phyloP scores from a whole-genome alignment of 495 filamentous ascomycete genomes.

The Aspergillus ostianus region DNA sequence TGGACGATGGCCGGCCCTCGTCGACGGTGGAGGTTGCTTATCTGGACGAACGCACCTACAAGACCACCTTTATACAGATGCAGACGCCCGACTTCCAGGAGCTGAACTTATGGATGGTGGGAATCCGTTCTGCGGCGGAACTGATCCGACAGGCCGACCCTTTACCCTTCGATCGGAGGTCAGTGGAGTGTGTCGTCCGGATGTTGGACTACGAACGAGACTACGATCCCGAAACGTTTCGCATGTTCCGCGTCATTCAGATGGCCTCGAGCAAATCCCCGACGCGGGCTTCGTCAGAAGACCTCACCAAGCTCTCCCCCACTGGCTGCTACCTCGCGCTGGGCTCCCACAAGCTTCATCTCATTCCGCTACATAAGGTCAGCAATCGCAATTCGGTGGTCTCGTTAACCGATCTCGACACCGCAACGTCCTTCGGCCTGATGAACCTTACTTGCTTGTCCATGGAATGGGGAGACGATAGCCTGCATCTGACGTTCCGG shows the following conservation, averaged over 20 bases:
- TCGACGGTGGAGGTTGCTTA: slow-evolving; percentile 77
- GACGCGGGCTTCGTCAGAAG: slow-evolving; percentile 68
- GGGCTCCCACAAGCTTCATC: slow-evolving; percentile 76
- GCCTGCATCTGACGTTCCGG: slow-evolving; percentile 82
- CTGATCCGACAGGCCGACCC: slow-evolving; percentile 52
- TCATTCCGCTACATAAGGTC: slow-evolving; percentile 69
- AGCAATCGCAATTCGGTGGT: slow-evolving; percentile 55
- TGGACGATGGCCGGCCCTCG: slow-evolving; percentile 76
- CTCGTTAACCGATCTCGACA: slow-evolving; percentile 48
- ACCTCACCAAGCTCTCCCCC: slow-evolving; percentile 69
- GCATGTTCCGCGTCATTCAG: slow-evolving; percentile 82
- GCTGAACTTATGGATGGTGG: slow-evolving; percentile 69
- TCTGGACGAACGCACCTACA: slow-evolving; percentile 68
- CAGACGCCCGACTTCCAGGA: slow-evolving; percentile 73
- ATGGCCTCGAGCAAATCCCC: slow-evolving; percentile 59
- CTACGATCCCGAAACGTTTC: slow-evolving; percentile 67
- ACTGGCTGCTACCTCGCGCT: slow-evolving; percentile 82
- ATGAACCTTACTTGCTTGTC: slow-evolving; percentile 69
- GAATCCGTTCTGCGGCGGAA: slow-evolving; percentile 61
- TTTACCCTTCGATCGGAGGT: slow-evolving; percentile 55
- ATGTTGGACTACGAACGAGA: slow-evolving; percentile 67
- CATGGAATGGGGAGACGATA: slow-evolving; percentile 73
- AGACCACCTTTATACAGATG: slow-evolving; percentile 60
- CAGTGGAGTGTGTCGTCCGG: slow-evolving; percentile 62
- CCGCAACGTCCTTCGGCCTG: slow-evolving; percentile 63